Percentiles rank a stretch among this genome's conserved stretches.
These are phyloP conservation scores for Xerocomellus chrysenteron DNA, from an alignment of 768 basidiomycete genomes.

Conservation along the genomic window DNA sequence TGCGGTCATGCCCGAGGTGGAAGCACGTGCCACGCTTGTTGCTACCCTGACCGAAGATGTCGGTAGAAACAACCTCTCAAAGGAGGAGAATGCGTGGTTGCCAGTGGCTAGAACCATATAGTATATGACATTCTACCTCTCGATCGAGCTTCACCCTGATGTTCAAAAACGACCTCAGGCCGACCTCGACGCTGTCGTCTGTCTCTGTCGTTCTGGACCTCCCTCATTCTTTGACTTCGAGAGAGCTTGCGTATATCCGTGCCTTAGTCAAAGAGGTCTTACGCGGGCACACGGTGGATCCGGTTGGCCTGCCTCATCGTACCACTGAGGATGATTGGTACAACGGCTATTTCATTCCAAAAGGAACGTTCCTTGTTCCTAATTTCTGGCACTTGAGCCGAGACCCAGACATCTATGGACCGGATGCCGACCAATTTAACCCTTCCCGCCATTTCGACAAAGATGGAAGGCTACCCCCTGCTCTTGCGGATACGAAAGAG, in stretches of 20 bases:
- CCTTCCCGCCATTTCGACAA: background rate
- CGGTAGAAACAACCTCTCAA: background rate
- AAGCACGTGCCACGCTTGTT: background rate
- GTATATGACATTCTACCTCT: background rate
- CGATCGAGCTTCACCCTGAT: background rate
- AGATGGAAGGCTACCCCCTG: background rate
- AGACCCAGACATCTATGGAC: background rate
- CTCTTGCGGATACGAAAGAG: background rate
- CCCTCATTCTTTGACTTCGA: background rate
- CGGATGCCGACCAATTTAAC: background rate
- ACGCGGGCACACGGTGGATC: background rate
- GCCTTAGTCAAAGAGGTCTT: background rate
- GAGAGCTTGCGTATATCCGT: background rate
- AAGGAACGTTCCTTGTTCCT: too few relatives aligned
- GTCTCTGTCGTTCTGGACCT: background rate
- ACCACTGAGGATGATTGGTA: background rate
- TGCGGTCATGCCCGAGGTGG: background rate
- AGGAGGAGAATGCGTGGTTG: background rate
- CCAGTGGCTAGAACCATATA: background rate
- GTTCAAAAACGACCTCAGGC: background rate
- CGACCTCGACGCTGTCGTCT: background rate
- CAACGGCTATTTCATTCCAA: background rate
- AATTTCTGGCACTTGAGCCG: too few relatives aligned
- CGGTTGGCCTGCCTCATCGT: background rate
- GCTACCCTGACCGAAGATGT: background rate